Conservation (phyloP, 2,329 filamentous ascomycete genomes). For the Calonectria ilicicola region DNA sequence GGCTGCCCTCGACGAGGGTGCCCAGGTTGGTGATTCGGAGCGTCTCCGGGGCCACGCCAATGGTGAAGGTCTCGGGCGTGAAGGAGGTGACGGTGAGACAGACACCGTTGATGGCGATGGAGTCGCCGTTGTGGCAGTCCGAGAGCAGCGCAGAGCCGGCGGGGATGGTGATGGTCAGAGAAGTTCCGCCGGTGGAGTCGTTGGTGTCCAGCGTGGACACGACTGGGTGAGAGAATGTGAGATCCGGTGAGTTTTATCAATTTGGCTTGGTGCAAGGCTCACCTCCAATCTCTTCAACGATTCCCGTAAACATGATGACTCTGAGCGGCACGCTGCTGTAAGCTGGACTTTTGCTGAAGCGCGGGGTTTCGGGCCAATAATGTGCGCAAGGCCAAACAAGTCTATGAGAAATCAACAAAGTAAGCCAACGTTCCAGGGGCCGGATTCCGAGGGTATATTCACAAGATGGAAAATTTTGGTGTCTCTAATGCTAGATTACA, state of each 20-base stretch:
- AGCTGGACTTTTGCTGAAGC: not conserved
- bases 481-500: conserved; percentile 31
- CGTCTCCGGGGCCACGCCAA: conserved; percentile 95
- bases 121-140: conserved; percentile 90
- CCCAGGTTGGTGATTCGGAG: conserved; percentile 97
- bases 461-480: not conserved
- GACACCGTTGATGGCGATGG: conserved; percentile 94
- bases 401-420: not conserved
- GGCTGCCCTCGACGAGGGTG: conserved; percentile 70
- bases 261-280: conserved; percentile 50
- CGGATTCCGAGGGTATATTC: not conserved
- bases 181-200: conserved; percentile 88
- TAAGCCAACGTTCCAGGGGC: not conserved
- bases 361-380: not conserved
- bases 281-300: conserved; percentile 95
- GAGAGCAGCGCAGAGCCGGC: conserved; percentile 78
- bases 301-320: conserved; percentile 88
- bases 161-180: conserved; percentile 83
- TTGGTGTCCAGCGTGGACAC: conserved; percentile 84
- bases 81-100: conserved; percentile 87
- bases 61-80: conserved; percentile 75
- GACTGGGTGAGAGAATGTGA: conserved; percentile 64
- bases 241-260: not conserved
- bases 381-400: not conserved
- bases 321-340: not conserved